Evolutionary conservation across 2,329 filamentous ascomycete genomes (phyloP), one percentile per base, ranked within the genome.

Genomic region (Rutstroemia sp.): DNA sequence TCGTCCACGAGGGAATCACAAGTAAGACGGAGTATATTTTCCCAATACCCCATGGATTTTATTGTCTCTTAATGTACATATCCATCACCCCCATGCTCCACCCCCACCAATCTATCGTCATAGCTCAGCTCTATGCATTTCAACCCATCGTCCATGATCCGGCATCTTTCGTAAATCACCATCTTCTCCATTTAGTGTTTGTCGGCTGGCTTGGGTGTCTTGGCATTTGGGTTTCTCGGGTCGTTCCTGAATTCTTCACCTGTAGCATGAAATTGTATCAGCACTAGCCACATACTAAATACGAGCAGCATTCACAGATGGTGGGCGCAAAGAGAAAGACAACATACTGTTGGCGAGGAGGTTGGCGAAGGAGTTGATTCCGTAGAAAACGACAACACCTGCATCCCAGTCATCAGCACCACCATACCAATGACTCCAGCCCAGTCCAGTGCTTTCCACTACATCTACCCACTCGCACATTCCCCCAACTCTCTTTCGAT

Each of bases 201-300:
- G 9, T 66, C 68, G 12, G 62, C 62, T 41, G 65, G 51, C 61
- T 66, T 67, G 52, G 59, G 54, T 52, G 61, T 66, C 66, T 72
- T 74, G 49, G 67, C 69, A 54, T 79, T 77, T 65, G 85, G 85
- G 83, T 96, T 96, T 75, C 92, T 86, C 65, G 92, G 90, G 77
- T 97, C 92, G 80, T 96, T 95, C 86, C 92, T 95, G 84, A 83
- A 96, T 79, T 97, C 90, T 68, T 88, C 89, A 79, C 85, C 92
- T 97, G 67, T 62, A 4, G 50, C 25, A 45, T 27, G 16, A 23
- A 51, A 27, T 60, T 60, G 60, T 39, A 58, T 67, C 44, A 58
- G 58, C 45, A 49, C 52, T 19, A 41, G 16, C 44, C 37, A 50
- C 50, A 54, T 49, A 14, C 19, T 34, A 18, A 21, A 49, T 6